Conservation (phyloP, 257 asterid species). For the Fraxinus quadrangulata region DNA sequence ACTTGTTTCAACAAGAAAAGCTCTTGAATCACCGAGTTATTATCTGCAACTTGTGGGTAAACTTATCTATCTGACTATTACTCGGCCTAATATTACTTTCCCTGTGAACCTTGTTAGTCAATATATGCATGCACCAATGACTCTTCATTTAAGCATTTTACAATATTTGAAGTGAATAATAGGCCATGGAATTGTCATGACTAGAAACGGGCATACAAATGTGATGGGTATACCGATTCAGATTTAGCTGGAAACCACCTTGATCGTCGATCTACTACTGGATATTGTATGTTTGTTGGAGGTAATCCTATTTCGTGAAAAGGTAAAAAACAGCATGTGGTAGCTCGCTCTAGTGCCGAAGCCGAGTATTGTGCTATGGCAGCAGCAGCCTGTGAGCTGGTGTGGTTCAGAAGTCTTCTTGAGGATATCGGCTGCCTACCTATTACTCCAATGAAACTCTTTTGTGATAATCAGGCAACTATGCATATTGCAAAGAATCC, state of each 20-base stretch:
- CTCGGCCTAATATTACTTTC: no score
- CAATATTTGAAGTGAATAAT: background rate
- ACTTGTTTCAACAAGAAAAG: no score
- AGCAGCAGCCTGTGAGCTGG: background rate
- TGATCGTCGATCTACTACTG: constrained; percentile 1
- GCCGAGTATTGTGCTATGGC: background rate
- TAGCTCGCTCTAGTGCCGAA: no score
- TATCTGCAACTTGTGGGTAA: no score
- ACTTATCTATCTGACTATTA: no score
- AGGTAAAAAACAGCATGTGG: constrained; percentile 1
- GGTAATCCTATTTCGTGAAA: background rate
- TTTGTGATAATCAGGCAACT: background rate
- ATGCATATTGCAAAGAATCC: no score
- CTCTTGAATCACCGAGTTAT: no score
- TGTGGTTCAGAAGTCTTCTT: constrained; percentile 1
- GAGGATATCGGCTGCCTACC: background rate
- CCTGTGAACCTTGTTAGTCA: background rate
- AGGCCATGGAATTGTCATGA: background rate
- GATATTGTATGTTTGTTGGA: background rate
- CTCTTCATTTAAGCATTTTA: background rate
- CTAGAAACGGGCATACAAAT: background rate
- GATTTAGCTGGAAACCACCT: background rate
- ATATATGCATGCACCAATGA: background rate
- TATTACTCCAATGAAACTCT: background rate
- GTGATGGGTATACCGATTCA: constrained; percentile 9